phyloP scores from a whole-genome alignment of 2,329 filamentous ascomycete species.

The Biscogniauxia sp. region DNA sequence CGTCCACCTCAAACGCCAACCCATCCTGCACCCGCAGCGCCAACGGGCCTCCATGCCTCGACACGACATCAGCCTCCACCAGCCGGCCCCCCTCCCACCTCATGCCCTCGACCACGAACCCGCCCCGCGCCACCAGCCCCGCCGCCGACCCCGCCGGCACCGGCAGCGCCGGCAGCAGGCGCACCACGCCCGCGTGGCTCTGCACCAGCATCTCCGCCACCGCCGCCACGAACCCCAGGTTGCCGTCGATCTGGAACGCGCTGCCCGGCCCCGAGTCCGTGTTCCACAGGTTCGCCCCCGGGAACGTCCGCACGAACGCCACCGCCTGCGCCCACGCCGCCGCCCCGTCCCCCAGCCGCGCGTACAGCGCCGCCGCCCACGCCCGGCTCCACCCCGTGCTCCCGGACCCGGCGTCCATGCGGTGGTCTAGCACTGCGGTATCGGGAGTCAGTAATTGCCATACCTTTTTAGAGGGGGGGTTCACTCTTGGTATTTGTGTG shows the following conservation, averaged over 20 bases:
- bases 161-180: conserved; percentile 1
- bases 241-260: conserved; percentile 7
- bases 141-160: not conserved
- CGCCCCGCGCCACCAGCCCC: conserved; percentile 2
- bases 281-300: conserved; percentile 38
- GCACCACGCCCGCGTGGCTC: conserved; percentile 4
- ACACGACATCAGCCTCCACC: not conserved
- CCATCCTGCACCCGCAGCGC: not conserved
- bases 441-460: too few species aligned
- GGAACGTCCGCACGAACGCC: conserved; percentile 35
- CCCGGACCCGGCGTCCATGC: conserved; percentile 15
- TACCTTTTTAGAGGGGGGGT: too few species aligned
- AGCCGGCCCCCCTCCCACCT: not conserved
- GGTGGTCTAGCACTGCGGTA: conserved; percentile 17
- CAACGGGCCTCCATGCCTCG: not conserved
- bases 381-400: conserved; percentile 47
- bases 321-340: conserved; percentile 35
- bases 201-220: conserved; percentile 6
- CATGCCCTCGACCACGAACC: conserved; percentile 2
- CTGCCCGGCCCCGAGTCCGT: conserved; percentile 12
- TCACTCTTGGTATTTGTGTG: too few species aligned
- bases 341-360: conserved; percentile 39
- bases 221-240: conserved; percentile 4
- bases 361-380: conserved; percentile 46
- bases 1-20: not conserved